Evolutionary conservation across 2,329 filamentous ascomycete species (phyloP).

Genomic region (Curvularia hawaiiensis): DNA sequence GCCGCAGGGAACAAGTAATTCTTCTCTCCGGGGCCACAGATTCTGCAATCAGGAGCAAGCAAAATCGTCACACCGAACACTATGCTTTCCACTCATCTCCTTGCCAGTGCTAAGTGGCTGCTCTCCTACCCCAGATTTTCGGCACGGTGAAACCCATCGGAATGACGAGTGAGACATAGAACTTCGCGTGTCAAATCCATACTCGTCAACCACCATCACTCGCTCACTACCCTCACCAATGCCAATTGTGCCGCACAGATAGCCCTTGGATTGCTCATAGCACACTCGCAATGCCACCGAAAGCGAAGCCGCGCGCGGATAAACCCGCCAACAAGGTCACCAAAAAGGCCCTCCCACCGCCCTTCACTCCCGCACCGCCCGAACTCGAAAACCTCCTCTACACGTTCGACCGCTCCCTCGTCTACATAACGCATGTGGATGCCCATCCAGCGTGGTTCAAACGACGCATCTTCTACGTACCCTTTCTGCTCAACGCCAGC

Average conservation of each 20-base stretch:
- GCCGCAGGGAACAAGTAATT: not conserved
- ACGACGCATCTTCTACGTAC: slow-evolving; percentile 80
- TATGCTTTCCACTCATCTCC: not conserved
- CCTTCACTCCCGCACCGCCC: slow-evolving; percentile 68
- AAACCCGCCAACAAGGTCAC: slow-evolving; percentile 12
- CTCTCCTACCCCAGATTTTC: slow-evolving; percentile 12
- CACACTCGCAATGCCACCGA: slow-evolving; percentile 25
- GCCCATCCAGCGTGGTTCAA: slow-evolving; percentile 72
- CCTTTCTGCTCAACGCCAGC: slow-evolving; percentile 74
- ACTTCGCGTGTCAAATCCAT: not conserved
- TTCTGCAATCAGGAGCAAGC: not conserved
- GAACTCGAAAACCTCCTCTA: slow-evolving; percentile 69
- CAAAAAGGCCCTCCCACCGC: slow-evolving; percentile 47
- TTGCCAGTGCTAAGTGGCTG: not conserved
- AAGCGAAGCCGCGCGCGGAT: slow-evolving; percentile 25
- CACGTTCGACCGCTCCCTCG: slow-evolving; percentile 67
- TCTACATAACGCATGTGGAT: slow-evolving; percentile 89
- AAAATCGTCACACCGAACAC: not conserved
- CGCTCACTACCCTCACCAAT: slow-evolving; percentile 8
- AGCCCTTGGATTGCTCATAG: not conserved
- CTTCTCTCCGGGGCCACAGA: not conserved
- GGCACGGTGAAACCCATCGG: slow-evolving; percentile 15
- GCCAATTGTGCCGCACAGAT: not conserved
- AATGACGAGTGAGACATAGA: slow-evolving; percentile 7
- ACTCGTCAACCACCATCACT: not conserved